These are phyloP conservation scores for Centella asiatica DNA, from an alignment of 129 eudicot species.

Conservation along the genomic window DNA sequence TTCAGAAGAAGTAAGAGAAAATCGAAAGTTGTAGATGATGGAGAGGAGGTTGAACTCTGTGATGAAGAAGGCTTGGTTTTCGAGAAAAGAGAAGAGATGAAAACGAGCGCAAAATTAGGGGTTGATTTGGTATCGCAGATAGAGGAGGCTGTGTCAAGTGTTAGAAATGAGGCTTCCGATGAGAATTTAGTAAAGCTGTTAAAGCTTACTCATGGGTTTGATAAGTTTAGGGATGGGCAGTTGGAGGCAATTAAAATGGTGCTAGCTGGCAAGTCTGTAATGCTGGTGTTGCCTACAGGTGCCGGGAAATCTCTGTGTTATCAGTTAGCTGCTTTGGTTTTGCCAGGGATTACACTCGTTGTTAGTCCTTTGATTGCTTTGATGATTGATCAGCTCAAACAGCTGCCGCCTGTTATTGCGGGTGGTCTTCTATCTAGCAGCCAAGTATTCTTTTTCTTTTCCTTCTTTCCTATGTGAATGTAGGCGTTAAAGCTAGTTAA, in stretches of 20 bases:
- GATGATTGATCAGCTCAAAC: slow-evolving; percentile 94
- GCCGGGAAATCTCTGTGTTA: slow-evolving; percentile 95
- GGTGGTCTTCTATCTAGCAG: slow-evolving; percentile 80
- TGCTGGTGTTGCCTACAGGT: slow-evolving; percentile 96
- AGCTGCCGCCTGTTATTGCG: slow-evolving; percentile 60
- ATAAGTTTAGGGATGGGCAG: slow-evolving; percentile 77
- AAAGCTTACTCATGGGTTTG: slow-evolving; percentile 74
- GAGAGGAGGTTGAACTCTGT: slow-evolving; percentile 22
- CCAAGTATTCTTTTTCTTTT: slow-evolving; percentile 42
- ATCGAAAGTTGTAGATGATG: slow-evolving; percentile 28
- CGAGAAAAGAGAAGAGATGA: slow-evolving; percentile 23
- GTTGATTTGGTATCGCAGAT: slow-evolving; percentile 28
- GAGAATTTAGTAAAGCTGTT: slow-evolving; percentile 63
- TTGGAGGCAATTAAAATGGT: slow-evolving; percentile 73
- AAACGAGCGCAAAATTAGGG: slow-evolving; percentile 15
- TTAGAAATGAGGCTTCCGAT: slow-evolving; percentile 62
- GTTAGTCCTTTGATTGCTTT: slow-evolving; percentile 86
- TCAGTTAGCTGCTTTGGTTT: slow-evolving; percentile 81
- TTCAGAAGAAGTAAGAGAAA: slow-evolving; percentile 31
- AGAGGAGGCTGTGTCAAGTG: slow-evolving; percentile 51
- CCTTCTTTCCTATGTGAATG: neutral
- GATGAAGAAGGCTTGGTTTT: slow-evolving; percentile 50
- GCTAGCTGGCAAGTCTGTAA: slow-evolving; percentile 65
- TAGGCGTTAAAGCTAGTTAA: neutral
- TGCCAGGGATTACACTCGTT: slow-evolving; percentile 77